A percentile compares a stretch with the other conserved stretches of the same genome.
Conservation (phyloP, 768 basidiomycete species). For the Leccinum uliginosum region DNA sequence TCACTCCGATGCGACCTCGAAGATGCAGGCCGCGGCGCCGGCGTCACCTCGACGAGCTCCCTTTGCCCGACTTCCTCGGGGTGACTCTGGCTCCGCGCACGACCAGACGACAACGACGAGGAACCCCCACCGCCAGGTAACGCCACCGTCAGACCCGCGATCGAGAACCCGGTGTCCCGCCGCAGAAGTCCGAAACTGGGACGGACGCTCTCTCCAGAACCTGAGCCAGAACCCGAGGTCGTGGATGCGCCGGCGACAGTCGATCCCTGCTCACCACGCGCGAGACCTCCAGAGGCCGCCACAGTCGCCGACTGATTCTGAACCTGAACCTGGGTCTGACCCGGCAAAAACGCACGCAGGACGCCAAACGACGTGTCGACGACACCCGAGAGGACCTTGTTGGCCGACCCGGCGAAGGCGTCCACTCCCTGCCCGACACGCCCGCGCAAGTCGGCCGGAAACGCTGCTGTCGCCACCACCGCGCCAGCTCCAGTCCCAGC, state of each 20-base stretch:
- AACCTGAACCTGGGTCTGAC: constrained; percentile 12
- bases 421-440: constrained; percentile 80
- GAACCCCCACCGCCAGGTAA: constrained; percentile 40
- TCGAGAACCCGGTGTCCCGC: constrained; percentile 77
- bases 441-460: constrained; percentile 56
- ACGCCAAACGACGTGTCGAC: constrained; percentile 90
- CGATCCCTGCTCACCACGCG: too few species aligned
- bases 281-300: too few species aligned
- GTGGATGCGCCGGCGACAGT: neutral
- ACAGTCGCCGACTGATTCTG: neutral
- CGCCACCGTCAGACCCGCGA: constrained; percentile 67
- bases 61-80: constrained; percentile 38
- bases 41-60: constrained; percentile 53
- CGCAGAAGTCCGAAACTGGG: constrained; percentile 66
- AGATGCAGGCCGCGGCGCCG: constrained; percentile 44
- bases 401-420: constrained; percentile 76
- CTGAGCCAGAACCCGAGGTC: neutral
- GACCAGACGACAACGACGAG: constrained; percentile 5
- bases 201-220: constrained; percentile 22
- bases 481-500: constrained; percentile 9
- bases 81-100: constrained; percentile 2
- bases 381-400: constrained; percentile 74
- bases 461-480: constrained; percentile 21
- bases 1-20: constrained; percentile 29
- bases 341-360: constrained; percentile 70